phyloP scores from a whole-genome alignment of 1,284 basidiomycete genomes.

The Ceratobasidium sp. region DNA sequence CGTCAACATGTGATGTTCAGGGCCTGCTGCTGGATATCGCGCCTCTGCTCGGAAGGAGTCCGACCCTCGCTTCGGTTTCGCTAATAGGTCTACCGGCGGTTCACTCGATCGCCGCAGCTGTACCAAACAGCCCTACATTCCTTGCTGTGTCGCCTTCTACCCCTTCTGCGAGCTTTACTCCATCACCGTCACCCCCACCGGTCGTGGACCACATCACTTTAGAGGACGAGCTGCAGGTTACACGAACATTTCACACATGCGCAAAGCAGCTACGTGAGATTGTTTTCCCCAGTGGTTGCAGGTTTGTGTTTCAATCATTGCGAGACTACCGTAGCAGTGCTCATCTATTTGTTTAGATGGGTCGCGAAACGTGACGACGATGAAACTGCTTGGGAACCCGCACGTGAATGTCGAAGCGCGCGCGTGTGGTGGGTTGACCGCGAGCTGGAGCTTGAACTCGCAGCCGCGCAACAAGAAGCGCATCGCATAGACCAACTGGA shows the following conservation, averaged over 20 bases:
- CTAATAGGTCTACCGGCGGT: conserved; percentile 29
- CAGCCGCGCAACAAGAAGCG: conserved; percentile 32
- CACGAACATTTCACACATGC: conserved; percentile 38
- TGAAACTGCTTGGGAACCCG: conserved; percentile 35
- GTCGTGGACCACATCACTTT: conserved; percentile 30
- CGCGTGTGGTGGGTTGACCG: conserved; percentile 40
- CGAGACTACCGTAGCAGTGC: too few relatives aligned
- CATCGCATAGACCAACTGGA: conserved; percentile 36
- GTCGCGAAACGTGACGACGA: conserved; percentile 43
- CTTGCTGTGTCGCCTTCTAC: conserved; percentile 38
- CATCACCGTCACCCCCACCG: conserved; percentile 36
- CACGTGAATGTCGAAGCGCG: conserved; percentile 32
- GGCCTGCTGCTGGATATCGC: conserved; percentile 42
- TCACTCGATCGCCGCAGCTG: neutral
- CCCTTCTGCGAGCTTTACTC: conserved; percentile 36
- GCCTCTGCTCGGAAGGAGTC: conserved; percentile 37
- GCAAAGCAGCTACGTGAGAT: conserved; percentile 40
- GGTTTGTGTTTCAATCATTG: neutral
- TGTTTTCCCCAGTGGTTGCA: conserved; percentile 41
- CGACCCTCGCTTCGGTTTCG: conserved; percentile 33
- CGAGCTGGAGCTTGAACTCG: conserved; percentile 36
- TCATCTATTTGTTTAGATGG: conserved; percentile 13
- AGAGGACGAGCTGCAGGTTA: conserved; percentile 41
- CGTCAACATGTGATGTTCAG: conserved; percentile 36
- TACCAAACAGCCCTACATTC: conserved; percentile 28